Base-by-base conservation (phyloP, 306 rosid genomes). In the Hippophae gyantsensis region DNA sequence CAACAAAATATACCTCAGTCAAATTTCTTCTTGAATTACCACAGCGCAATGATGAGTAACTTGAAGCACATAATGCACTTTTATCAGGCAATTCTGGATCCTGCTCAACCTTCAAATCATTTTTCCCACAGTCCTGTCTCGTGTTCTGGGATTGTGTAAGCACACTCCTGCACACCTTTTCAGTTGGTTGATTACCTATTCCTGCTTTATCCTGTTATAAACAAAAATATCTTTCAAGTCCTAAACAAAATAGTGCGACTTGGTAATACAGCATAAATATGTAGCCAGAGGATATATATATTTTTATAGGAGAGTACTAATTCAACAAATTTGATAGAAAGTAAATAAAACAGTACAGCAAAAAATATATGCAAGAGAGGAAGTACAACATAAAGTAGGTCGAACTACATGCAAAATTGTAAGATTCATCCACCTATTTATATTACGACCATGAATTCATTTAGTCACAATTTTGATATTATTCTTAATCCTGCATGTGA, bases 1-100 rank as follows among this genome's bases (percentile, higher is more conserved):
- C 51, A 42, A 41, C 60, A 11, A 48, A 60, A 47, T 13, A 52
- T 63, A 92, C 99, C 96, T 88, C 97, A 13, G 94, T 81, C 64
- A 88, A 79, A 86, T 78, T 86, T 14, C 76, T 78, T 71, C 90
- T 84, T 26, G 94, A 75, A 83, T 77, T 92, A 60, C 71, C 65
- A 60, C 76, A 72, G 57, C 79, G 81, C 69, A 66, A 66, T 9
- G 72, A 58, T n/a, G 85, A 40, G 74, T 59, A 68, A 57, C 68
- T 70, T 59, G 67, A 45, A 45, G 76, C 48, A 68, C 79, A 70
- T 50, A 47, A 3, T 41, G 62, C n/a, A 59, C 64, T 79, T 63
- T 77, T 51, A 55, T 68, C 72, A 6, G 61, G 73, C 46, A 66
- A 64, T 44, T 81, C 81, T 14, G 74, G 60, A 69, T 82, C 85